Percentiles rank a stretch among this genome's conserved stretches.
Conservation (phyloP, 2,329 filamentous ascomycete species). For the Apiospora saccharicola region DNA sequence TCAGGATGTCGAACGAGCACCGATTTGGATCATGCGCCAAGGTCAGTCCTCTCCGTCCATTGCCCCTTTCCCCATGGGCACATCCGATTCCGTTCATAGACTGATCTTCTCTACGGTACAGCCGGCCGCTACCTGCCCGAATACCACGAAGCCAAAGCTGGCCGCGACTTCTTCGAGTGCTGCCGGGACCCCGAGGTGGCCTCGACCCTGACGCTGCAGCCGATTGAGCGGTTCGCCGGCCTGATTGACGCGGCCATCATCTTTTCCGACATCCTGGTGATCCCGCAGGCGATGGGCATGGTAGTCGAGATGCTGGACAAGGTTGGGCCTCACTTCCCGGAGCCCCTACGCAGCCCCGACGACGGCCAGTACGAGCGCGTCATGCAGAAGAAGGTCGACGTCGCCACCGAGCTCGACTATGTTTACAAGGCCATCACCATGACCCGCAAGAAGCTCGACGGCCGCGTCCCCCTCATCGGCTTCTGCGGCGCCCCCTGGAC, state of each 20-base stretch:
- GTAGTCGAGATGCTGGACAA: constrained; percentile 98
- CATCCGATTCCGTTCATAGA: background rate
- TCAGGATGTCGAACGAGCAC: constrained; percentile 88
- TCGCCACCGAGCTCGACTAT: constrained; percentile 85
- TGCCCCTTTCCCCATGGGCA: background rate
- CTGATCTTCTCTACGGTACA: constrained; percentile 45
- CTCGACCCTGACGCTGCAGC: constrained; percentile 92
- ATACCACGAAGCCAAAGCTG: constrained; percentile 94
- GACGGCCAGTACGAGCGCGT: constrained; percentile 85
- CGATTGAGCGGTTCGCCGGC: constrained; percentile 88
- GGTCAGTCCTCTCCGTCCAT: constrained; percentile 58
- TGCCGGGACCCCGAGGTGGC: constrained; percentile 93
- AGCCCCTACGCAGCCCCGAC: constrained; percentile 78
- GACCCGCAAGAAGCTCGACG: constrained; percentile 85
- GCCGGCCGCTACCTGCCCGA: constrained; percentile 97
- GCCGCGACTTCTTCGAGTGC: constrained; percentile 95
- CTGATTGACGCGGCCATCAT: constrained; percentile 97
- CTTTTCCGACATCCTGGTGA: constrained; percentile 97
- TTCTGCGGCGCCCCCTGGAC: constrained; percentile 99
- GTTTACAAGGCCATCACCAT: constrained; percentile 95
- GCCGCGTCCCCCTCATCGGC: constrained; percentile 90
- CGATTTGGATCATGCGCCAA: constrained; percentile 99
- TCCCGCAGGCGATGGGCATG: constrained; percentile 98
- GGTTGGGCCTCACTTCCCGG: constrained; percentile 93
- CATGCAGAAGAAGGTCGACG: constrained; percentile 80